Percentiles rank a stretch among this genome's conserved stretches.
Evolutionary conservation across 805 yeast species (phyloP).

Genomic region (Kluyveromyces siamensis): DNA sequence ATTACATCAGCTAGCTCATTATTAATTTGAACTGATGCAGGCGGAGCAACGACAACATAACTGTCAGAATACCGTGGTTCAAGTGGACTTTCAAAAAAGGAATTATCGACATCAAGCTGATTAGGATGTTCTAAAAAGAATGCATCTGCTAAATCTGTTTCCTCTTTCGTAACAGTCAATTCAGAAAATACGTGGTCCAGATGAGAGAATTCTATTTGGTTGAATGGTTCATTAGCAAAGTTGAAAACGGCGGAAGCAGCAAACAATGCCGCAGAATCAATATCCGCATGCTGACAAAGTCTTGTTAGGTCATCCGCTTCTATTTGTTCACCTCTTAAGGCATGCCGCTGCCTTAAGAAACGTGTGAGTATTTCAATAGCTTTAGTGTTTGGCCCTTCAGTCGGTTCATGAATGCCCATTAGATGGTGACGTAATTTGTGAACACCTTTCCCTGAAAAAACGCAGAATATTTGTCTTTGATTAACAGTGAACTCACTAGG

Average conservation of each 20-base stretch:
- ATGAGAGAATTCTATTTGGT: constrained; percentile 25
- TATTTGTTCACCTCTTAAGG: constrained; percentile 8
- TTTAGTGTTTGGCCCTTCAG: constrained; percentile 27
- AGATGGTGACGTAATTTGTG: constrained; percentile 63
- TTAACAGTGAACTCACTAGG: constrained; percentile 86
- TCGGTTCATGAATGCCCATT: constrained; percentile 32
- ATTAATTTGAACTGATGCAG: constrained; percentile 21
- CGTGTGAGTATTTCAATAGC: constrained; percentile 24
- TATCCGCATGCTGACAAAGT: constrained; percentile 21
- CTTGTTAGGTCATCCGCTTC: constrained; percentile 23
- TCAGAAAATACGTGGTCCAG: constrained; percentile 23
- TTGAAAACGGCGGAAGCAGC: constrained; percentile 27
- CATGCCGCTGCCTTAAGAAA: constrained; percentile 20
- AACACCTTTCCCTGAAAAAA: constrained; percentile 87
- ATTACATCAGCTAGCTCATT: constrained; percentile 26
- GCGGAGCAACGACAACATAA: constrained; percentile 24
- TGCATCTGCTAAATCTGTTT: constrained; percentile 14
- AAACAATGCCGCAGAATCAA: constrained; percentile 27
- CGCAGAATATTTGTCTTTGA: constrained; percentile 83
- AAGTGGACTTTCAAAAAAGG: constrained; percentile 26
- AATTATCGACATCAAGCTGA: not conserved
- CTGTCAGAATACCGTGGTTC: constrained; percentile 22
- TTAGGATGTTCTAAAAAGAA: constrained; percentile 14
- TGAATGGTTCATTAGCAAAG: constrained; percentile 21
- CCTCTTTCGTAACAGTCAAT: constrained; percentile 14